Evolutionary conservation across 2,329 filamentous ascomycete genomes (phyloP).

Genomic region (Penicillium sp.): DNA sequence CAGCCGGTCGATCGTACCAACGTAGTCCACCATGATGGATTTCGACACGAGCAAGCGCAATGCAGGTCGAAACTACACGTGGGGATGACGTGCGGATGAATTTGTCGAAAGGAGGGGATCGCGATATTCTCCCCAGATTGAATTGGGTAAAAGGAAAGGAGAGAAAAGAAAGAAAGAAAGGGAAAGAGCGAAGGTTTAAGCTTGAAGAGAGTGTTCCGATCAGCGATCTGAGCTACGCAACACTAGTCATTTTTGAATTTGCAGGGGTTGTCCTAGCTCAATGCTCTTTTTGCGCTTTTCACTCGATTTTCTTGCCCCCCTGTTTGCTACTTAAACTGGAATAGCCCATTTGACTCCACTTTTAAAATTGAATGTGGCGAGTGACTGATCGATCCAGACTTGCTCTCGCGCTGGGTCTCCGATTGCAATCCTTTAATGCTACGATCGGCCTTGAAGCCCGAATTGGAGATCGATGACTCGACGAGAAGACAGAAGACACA

Average conservation of each 20-base stretch:
- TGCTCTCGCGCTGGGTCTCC: conserved; percentile 2
- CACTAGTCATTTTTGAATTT: conserved; percentile 1
- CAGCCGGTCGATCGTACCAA: conserved; percentile 14
- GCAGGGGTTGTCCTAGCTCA: not conserved
- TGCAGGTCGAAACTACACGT: conserved; percentile 4
- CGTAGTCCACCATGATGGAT: conserved; percentile 17
- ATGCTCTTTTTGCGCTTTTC: conserved; percentile 1
- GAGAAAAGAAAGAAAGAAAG: conserved; percentile 3
- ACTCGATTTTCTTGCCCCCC: not conserved
- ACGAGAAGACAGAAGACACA: not conserved
- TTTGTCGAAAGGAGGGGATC: not conserved
- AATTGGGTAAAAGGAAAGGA: not conserved
- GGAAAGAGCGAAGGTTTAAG: conserved; percentile 16
- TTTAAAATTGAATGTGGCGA: conserved; percentile 2
- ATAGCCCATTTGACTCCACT: conserved; percentile 1
- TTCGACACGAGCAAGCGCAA: not conserved
- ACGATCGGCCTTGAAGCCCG: not conserved
- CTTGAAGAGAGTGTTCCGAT: conserved; percentile 19
- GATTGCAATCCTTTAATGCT: not conserved
- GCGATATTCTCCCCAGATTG: not conserved
- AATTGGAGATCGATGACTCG: conserved; percentile 19
- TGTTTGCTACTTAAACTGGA: not conserved
- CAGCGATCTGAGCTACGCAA: conserved; percentile 20
- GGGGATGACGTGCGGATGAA: conserved; percentile 5
- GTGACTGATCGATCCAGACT: conserved; percentile 15